Conservation (phyloP, 164 flowering plant species). For the Chloranthus sessilifolius region DNA sequence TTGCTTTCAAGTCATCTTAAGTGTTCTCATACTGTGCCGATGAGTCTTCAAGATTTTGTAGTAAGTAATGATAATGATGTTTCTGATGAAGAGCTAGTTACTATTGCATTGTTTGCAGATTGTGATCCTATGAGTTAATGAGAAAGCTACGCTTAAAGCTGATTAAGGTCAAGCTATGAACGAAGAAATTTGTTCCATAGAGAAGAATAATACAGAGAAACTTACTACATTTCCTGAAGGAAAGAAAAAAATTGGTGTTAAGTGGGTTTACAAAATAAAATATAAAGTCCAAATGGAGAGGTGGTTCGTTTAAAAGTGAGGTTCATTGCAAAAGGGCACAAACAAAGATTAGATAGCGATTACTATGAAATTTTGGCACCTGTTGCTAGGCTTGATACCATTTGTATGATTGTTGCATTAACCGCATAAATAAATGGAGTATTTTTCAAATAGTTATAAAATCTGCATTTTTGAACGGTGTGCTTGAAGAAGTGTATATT, state of each 20-base stretch:
- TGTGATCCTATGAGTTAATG: background rate
- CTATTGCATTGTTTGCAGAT: background rate
- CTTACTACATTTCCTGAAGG: background rate
- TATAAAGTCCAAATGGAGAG: background rate
- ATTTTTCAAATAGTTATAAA: conserved; percentile 5
- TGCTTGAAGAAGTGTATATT: conserved; percentile 5
- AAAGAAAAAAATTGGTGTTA: background rate
- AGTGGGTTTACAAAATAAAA: background rate
- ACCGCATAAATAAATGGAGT: background rate
- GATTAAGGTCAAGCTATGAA: background rate
- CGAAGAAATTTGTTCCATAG: conserved; percentile 2
- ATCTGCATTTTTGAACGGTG: background rate
- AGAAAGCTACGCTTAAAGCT: background rate
- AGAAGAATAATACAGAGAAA: conserved; percentile 4
- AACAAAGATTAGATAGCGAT: background rate
- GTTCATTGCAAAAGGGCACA: conserved; percentile 8
- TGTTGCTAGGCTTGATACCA: conserved; percentile 1
- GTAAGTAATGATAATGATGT: background rate
- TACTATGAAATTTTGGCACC: background rate
- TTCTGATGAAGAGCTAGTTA: background rate
- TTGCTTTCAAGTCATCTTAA: background rate
- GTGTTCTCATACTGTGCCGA: background rate
- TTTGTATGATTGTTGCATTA: background rate
- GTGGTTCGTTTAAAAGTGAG: background rate
- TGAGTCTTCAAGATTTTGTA: background rate